Evolutionary conservation across 306 rosid species (phyloP).

Genomic region (Cucurbita argyrosperma): DNA sequence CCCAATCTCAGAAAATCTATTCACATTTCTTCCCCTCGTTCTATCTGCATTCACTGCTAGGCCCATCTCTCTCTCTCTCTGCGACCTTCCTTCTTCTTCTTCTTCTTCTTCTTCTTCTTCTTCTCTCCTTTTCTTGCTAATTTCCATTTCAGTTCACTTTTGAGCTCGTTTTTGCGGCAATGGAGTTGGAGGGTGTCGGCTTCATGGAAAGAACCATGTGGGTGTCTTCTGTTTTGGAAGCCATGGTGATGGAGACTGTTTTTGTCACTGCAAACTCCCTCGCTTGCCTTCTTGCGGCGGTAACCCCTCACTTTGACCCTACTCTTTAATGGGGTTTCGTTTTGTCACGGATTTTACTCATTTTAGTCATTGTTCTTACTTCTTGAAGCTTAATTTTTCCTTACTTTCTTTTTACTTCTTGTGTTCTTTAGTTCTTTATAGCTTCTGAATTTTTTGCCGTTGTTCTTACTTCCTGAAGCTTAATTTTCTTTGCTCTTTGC

Average conservation of each 20-base stretch:
- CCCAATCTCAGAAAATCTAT: slow-evolving; percentile 18
- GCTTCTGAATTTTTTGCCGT: neutral
- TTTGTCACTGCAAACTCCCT: slow-evolving; percentile 34
- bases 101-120: neutral
- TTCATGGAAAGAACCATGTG: slow-evolving; percentile 12
- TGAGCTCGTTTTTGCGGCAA: slow-evolving; percentile 28
- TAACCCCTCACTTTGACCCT: neutral
- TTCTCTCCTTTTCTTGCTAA: neutral
- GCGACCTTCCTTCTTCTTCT: neutral
- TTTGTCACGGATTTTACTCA: neutral
- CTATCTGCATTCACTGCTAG: neutral
- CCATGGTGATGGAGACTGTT: slow-evolving; percentile 29
- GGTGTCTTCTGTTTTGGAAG: slow-evolving; percentile 26
- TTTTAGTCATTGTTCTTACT: neutral
- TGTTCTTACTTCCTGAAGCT: neutral
- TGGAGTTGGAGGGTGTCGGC: slow-evolving; percentile 24
- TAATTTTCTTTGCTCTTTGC: neutral
- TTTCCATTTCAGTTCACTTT: neutral
- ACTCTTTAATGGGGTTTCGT: neutral
- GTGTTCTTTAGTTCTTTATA: neutral
- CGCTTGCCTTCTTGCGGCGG: slow-evolving; percentile 41
- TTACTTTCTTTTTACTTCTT: neutral
- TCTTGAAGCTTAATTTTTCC: neutral
- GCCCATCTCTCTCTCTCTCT: neutral
- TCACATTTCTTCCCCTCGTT: neutral